phyloP scores from a whole-genome alignment of 257 asterid genomes.

The Nyctanthes arbortristis region DNA sequence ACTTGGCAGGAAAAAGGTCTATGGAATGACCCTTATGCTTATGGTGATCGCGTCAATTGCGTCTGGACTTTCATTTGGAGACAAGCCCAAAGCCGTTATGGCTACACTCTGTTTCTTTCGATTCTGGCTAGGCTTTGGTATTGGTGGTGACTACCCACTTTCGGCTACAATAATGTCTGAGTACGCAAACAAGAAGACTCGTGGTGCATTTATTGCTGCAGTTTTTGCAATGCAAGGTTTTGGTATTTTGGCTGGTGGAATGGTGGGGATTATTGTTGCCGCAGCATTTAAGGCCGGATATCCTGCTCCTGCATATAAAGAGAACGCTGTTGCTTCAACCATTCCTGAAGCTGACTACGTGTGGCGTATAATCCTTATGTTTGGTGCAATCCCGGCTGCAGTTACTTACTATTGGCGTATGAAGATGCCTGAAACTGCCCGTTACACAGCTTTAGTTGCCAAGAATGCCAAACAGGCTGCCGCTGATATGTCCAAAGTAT shows the following conservation, averaged over 20 bases:
- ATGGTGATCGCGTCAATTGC: constrained; percentile 47
- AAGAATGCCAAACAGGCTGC: constrained; percentile 51
- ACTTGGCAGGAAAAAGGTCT: constrained; percentile 43
- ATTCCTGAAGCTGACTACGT: constrained; percentile 38
- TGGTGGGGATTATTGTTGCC: constrained; percentile 36
- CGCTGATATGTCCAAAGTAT: constrained; percentile 51
- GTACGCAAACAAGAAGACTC: constrained; percentile 52
- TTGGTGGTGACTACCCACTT: constrained; percentile 57
- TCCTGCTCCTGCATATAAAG: constrained; percentile 34
- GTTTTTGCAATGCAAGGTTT: constrained; percentile 62
- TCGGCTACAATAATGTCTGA: constrained; percentile 63
- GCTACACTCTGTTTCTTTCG: constrained; percentile 57
- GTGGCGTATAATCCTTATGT: constrained; percentile 49
- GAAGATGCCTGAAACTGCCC: constrained; percentile 73
- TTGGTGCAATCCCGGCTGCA: constrained; percentile 59
- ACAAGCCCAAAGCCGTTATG: constrained; percentile 36
- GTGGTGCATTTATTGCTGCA: constrained; percentile 56
- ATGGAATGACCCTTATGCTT: constrained; percentile 47
- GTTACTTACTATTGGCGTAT: constrained; percentile 61
- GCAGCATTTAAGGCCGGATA: constrained; percentile 34
- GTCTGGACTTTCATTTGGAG: constrained; percentile 44
- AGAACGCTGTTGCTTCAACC: constrained; percentile 19
- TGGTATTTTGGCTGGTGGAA: constrained; percentile 50
- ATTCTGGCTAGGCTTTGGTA: constrained; percentile 63
- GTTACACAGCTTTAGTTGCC: constrained; percentile 58